Percentiles rank a stretch among this genome's conserved stretches.
phyloP scores from a whole-genome alignment of 2,329 filamentous ascomycete species.

The Nothophaeocryptopus gaeumannii region DNA sequence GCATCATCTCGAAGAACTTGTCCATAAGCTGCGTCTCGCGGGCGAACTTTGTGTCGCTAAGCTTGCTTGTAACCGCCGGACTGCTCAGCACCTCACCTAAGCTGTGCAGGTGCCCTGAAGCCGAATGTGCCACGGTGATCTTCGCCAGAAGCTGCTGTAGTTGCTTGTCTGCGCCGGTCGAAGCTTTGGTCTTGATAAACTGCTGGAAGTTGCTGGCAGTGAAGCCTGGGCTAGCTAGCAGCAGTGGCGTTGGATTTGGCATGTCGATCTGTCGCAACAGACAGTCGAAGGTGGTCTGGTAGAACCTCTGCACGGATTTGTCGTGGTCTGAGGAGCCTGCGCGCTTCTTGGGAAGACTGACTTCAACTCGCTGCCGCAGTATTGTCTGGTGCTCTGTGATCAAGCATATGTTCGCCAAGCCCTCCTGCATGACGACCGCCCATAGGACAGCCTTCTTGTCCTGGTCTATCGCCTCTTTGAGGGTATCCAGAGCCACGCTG shows the following conservation, averaged over 20 bases:
- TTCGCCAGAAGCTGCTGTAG: slow-evolving; percentile 62
- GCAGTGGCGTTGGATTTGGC: slow-evolving; percentile 63
- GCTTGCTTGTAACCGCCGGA: slow-evolving; percentile 69
- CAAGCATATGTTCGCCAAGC: slow-evolving; percentile 76
- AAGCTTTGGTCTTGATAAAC: slow-evolving; percentile 62
- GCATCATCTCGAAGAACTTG: slow-evolving; percentile 71
- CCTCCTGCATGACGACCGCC: slow-evolving; percentile 92
- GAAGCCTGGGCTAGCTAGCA: slow-evolving; percentile 88
- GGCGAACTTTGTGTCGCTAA: slow-evolving; percentile 85
- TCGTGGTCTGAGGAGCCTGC: slow-evolving; percentile 62
- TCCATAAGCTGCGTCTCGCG: slow-evolving; percentile 83
- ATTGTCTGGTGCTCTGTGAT: slow-evolving; percentile 79
- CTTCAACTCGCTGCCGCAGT: slow-evolving; percentile 67
- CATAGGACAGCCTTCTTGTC: slow-evolving; percentile 78
- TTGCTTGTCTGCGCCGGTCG: slow-evolving; percentile 68
- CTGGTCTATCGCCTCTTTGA: slow-evolving; percentile 75
- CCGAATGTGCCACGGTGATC: slow-evolving; percentile 73
- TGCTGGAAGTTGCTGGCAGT: slow-evolving; percentile 76
- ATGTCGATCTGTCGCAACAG: slow-evolving; percentile 78
- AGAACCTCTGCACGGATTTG: slow-evolving; percentile 64
- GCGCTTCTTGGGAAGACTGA: slow-evolving; percentile 65
- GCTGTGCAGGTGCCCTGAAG: slow-evolving; percentile 80
- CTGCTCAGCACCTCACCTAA: slow-evolving; percentile 84
- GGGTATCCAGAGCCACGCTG: slow-evolving; percentile 73
- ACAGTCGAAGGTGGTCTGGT: slow-evolving; percentile 70